Evolutionary conservation across 108 stramenopile genomes (phyloP).

Genomic region (Cylindrotheca fusiformis): DNA sequence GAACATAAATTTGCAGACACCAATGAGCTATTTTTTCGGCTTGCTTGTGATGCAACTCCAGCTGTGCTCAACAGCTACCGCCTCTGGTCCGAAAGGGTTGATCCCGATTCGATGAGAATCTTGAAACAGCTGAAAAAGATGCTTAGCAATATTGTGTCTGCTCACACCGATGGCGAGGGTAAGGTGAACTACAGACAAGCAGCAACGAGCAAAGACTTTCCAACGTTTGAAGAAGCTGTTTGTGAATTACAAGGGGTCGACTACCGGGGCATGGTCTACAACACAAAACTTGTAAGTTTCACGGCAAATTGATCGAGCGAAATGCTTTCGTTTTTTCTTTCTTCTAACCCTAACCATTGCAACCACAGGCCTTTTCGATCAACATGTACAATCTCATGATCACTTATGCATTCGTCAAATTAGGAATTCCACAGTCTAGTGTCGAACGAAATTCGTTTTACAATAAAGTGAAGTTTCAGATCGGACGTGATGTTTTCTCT

Average conservation of each 20-base stretch:
- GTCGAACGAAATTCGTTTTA: slow-evolving; percentile 32
- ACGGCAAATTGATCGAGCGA: too few relatives aligned
- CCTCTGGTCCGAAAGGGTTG: slow-evolving; percentile 36
- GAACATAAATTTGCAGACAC: slow-evolving; percentile 39
- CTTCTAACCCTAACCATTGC: too few relatives aligned
- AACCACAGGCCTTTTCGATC: slow-evolving; percentile 49
- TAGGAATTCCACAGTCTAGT: slow-evolving; percentile 39
- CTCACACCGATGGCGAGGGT: slow-evolving; percentile 20
- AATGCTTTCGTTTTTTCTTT: too few relatives aligned
- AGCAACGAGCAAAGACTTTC: slow-evolving; percentile 22
- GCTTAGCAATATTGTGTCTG: slow-evolving; percentile 30
- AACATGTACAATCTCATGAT: slow-evolving; percentile 82
- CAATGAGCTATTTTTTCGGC: slow-evolving; percentile 31
- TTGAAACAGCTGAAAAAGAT: slow-evolving; percentile 22
- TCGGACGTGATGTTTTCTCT: slow-evolving; percentile 36
- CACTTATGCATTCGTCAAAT: slow-evolving; percentile 65
- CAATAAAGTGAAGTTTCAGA: slow-evolving; percentile 34
- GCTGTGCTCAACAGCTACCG: slow-evolving; percentile 53
- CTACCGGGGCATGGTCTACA: not conserved
- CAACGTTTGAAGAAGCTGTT: slow-evolving; percentile 55
- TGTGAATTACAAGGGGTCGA: slow-evolving; percentile 48
- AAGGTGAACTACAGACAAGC: slow-evolving; percentile 37
- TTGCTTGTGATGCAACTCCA: slow-evolving; percentile 37
- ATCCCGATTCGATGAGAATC: slow-evolving; percentile 28
- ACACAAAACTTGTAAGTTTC: not conserved